Evolutionary conservation across 2,329 filamentous ascomycete species (phyloP), one percentile per base, ranked within the genome.

Genomic region (Calonectria hongkongensis): DNA sequence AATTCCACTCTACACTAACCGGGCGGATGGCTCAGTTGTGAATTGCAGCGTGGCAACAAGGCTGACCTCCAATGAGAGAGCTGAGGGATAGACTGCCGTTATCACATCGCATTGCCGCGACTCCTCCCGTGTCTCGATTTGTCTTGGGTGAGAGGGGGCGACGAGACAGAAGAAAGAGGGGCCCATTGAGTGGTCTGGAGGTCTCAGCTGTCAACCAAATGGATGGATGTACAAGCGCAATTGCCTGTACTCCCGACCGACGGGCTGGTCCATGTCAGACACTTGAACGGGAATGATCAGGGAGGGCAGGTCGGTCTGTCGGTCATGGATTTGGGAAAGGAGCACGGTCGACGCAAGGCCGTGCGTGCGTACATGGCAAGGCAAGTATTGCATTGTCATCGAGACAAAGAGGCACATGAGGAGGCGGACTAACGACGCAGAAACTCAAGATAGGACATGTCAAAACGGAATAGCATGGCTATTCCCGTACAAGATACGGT

Each of bases 221-320:
- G 30, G 43, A 68, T 28, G 25, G 51, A 68, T 64, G 60, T 27
- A 45, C 67, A 58, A 47, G 39, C 16, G 41, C 50, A 58, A 48
- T 70, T 60, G 25, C 62, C 39, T 58, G 41, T 58, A n/a, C 41
- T 60, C 21, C 45, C 67, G 69, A 76, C 73, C 76, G 74, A 75
- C 33, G 39, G 69, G 66, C 77, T 78, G 77, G 77, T 76, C 78
- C 76, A 73, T 76, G 78, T 71, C 72, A 73, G 72, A 78, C 75
- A 70, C 68, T 73, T 73, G 64, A 70, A 64, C 62, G 56, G 65
- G 66, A 72, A 50, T 66, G 56, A 70, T 64, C 58, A 76, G 74
- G 64, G 72, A 28, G 48, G 51, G 47, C 25, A 66, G 41, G 25
- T 58, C 33, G 58, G 72, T 68, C 68, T 66, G 71, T 66, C 43